phyloP scores from a whole-genome alignment of 2,329 filamentous ascomycete species.

The Thelonectria discophora region DNA sequence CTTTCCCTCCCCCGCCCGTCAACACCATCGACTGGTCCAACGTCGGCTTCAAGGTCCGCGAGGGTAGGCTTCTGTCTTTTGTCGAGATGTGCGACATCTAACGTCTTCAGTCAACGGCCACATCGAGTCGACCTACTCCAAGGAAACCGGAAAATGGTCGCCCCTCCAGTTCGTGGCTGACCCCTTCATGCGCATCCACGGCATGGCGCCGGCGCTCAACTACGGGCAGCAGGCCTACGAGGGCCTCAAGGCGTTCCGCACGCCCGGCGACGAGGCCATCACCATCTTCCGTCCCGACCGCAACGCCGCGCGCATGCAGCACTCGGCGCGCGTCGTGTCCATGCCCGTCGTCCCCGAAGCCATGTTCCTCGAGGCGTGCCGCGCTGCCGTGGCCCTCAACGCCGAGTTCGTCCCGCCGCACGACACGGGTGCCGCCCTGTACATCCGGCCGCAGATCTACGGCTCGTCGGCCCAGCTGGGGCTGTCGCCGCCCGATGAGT shows the following conservation, averaged over 20 bases:
- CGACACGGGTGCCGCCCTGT: slow-evolving; percentile 89
- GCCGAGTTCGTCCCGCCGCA: slow-evolving; percentile 92
- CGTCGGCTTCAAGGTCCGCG: slow-evolving; percentile 90
- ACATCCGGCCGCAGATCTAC: slow-evolving; percentile 88
- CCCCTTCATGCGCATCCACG: slow-evolving; percentile 88
- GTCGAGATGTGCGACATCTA: background rate
- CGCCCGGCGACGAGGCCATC: slow-evolving; percentile 73
- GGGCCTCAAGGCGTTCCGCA: slow-evolving; percentile 95
- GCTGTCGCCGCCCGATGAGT: slow-evolving; percentile 87
- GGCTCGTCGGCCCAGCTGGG: slow-evolving; percentile 88
- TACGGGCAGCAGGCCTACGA: slow-evolving; percentile 99
- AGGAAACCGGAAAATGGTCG: slow-evolving; percentile 79
- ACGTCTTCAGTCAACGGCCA: slow-evolving; percentile 81
- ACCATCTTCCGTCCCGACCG: slow-evolving; percentile 87
- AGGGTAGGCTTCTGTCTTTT: slow-evolving; percentile 64
- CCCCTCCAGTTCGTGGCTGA: slow-evolving; percentile 81
- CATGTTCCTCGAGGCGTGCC: slow-evolving; percentile 78
- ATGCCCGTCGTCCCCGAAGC: slow-evolving; percentile 82
- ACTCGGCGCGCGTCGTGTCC: slow-evolving; percentile 83
- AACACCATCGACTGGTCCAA: slow-evolving; percentile 92
- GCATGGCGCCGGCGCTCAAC: slow-evolving; percentile 94
- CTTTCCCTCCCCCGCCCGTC: slow-evolving; percentile 80
- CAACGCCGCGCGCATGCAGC: slow-evolving; percentile 85
- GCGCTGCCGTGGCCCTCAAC: slow-evolving; percentile 85
- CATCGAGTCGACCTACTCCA: slow-evolving; percentile 85